Evolutionary conservation across 371 early-diverging fungal species (phyloP), one percentile per base, ranked within the genome.

Genomic region (Apophysomyces ossiformis): DNA sequence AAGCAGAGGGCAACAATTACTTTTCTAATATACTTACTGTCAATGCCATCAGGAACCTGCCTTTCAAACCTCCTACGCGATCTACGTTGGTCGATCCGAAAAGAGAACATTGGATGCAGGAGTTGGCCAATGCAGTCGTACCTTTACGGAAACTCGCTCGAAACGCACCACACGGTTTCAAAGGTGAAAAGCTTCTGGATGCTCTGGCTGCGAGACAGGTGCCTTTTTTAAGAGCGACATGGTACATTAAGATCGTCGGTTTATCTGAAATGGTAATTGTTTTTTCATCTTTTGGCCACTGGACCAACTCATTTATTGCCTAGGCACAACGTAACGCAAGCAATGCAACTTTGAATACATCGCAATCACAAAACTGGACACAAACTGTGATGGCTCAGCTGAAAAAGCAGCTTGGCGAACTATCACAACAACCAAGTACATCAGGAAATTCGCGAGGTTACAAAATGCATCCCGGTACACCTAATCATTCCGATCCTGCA

Each of bases 221-320:
- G 3, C 91, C 93, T 0, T 74, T 91, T 60, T 67, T 84, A 44
- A 79, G 92, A n/a, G 91, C 93, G 0, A 76, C 90, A 7, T 93
- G 93, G 93, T 89, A 86, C 58, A 89, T 92, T 39, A 88, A 90
- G 62, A 79, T 90, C 37, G 85, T 89, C 6, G 91, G 85, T 38
- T 61, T 84, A 18, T 78, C 79, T 26, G 89, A 89, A 71, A 87
- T 88, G 84, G 82, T 86, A 72, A 76, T 21, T 41, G 13, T 13
- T 1, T 13, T 11, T 41, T 41, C 41, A 41, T 13, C 13, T 41
- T 13, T 11, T 41, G 13, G 41, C 41, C 41, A 11, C 13, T 0
- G 32, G 3, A 26, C 2, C 32, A 2, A 39, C 18, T 16, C 18
- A 32, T 21, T 11, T 12, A n/a, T 13, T 47, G 21, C 16, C 9